Base-by-base conservation (phyloP, 2,329 filamentous ascomycete genomes). In the Botrytis byssoidea region DNA sequence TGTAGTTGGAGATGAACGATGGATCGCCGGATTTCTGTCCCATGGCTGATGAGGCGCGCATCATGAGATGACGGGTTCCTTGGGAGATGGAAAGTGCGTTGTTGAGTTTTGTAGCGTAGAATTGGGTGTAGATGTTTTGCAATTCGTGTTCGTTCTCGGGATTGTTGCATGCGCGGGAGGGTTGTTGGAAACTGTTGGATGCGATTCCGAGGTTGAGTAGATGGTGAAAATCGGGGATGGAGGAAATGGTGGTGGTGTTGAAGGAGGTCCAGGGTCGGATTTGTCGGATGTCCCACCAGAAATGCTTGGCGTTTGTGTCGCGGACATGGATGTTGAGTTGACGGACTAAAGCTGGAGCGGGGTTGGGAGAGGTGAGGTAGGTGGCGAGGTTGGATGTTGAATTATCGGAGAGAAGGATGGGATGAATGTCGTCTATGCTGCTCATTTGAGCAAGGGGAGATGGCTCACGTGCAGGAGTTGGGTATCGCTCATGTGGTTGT, bases 241-340 rank as follows among this genome's bases (percentile, higher is more conserved):
- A 85, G 77, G 91, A 87, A 81, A 98, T 91, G 73, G 91, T 90
- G 71, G 86, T 82, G 18, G 93, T 85, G 77, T 89, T 93, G 87
- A 98, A 98, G 78, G 89, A 88, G 70, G 88, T 88, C 95, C 95
- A 98, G 75, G 90, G 88, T 76, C 93, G 90, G 77, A 98, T 86
- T 81, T 97, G 95, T 78, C 95, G 92, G 74, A 97, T 88, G 80
- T 98, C 95, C 93, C 94, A 98, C 95, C 95, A 98, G 83, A 95
- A 97, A 84, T 97, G 91, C 82, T 91, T 93, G 79, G 88, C 91
- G 83, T 87, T 88, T 79, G 87, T 90, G 81, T 90, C 92, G 76
- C 86, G 89, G 79, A 86, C 85, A 76, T 84, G 90, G 81, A 92
- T 91, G 74, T 92, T 93, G 77, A 95, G 89, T 77, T 91, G 92